Base-by-base conservation (phyloP, 768 basidiomycete species). In the Sutorius australiensis region DNA sequence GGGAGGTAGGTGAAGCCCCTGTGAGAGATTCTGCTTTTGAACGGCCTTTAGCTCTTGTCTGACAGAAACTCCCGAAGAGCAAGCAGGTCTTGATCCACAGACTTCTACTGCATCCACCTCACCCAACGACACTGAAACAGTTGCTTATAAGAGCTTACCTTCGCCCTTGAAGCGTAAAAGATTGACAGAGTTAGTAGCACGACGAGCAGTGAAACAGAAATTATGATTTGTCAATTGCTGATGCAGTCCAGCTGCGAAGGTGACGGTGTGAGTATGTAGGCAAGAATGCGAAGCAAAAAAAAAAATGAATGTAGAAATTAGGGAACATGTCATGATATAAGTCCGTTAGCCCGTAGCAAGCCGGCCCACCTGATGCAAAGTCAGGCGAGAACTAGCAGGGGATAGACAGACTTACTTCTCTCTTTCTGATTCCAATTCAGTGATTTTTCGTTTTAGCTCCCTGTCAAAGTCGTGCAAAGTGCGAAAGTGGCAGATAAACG, bases 341-440 rank as follows among this genome's bases (percentile, higher is more conserved):
- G 66, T 52, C 75, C 75, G 60, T 74, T 78, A 28, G 65, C 63
- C 28, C 73, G 75, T 50, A 90, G 75, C 51, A 91, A 72, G 46
- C 76, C 75, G 47, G 78, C 80, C 85, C 87, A 90, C 66, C 89
- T 91, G 32, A 50, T 56, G 33, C 24, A 45, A 42, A 11, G 52
- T 69, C 36, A 67, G 56, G 19, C 5, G 7, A 30, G 46, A 30
- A 46, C 12, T 6, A 33, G 12, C 38, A n/a, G 32, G 31, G 37
- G 46, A 31, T 31, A 40, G 19, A 37, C 11, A 6, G 12, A 77
- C 87, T 61, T 66, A 94, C 89, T 92, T 87, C 68, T 91, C 87
- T 53, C 82, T 80, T 67, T 92, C 85, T 60, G 84, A 71, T 67
- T 92, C 87, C 32, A 78, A 65, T 67, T 91, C 87, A 38, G 82